Evolutionary conservation across 495 filamentous ascomycete species (phyloP).

Genomic region (Lentithecium fluviatile): DNA sequence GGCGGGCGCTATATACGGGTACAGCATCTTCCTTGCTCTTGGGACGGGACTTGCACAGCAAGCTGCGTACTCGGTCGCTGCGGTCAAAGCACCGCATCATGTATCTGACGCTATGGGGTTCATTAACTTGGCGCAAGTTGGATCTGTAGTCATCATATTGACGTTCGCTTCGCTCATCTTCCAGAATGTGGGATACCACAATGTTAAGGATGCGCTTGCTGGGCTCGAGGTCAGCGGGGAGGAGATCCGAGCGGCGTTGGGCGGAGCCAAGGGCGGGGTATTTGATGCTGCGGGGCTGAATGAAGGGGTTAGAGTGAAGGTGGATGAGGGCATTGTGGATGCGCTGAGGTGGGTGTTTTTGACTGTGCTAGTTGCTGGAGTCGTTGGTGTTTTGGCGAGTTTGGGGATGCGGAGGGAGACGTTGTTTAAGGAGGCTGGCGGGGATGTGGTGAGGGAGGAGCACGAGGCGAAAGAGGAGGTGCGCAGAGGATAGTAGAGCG

Average conservation of each 20-base stretch:
- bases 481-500: too few species aligned
- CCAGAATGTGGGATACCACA: constrained; percentile 30
- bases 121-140: constrained; percentile 33
- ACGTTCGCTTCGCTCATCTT: constrained; percentile 29
- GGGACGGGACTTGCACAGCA: constrained; percentile 27
- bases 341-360: constrained; percentile 37
- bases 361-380: constrained; percentile 31
- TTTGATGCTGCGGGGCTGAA: constrained; percentile 18
- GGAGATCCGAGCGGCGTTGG: constrained; percentile 29
- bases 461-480: too few species aligned
- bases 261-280: constrained; percentile 27
- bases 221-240: constrained; percentile 13
- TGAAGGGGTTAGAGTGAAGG: constrained; percentile 11
- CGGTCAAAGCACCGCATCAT: constrained; percentile 1
- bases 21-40: constrained; percentile 22
- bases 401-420: constrained; percentile 36
- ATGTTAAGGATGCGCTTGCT: constrained; percentile 16
- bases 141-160: constrained; percentile 21
- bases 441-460: too few species aligned
- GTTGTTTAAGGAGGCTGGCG: constrained; percentile 34
- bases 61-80: constrained; percentile 16
- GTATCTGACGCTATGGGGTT: constrained; percentile 29
- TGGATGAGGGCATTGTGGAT: constrained; percentile 32
- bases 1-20: constrained; percentile 29
- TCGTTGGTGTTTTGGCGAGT: constrained; percentile 9